Percentiles rank a stretch among this genome's conserved stretches.
Evolutionary conservation across 192 early-diverging fungal species (phyloP).

Genomic region (Coemansia sp.): DNA sequence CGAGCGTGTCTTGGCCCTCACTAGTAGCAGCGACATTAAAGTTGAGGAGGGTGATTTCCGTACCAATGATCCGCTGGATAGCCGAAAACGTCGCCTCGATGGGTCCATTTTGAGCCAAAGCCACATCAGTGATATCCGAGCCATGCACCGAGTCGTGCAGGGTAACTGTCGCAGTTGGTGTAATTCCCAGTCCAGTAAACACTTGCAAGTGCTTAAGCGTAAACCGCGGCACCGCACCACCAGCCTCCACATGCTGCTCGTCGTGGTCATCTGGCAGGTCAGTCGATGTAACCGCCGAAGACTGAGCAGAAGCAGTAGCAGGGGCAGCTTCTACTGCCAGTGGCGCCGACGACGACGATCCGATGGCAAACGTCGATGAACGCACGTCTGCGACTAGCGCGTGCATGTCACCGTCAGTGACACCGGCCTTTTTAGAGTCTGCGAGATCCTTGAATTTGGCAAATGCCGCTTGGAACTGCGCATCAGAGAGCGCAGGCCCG

Average conservation of each 20-base stretch:
- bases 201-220: constrained; percentile 77
- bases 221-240: constrained; percentile 38
- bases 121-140: constrained; percentile 68
- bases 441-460: constrained; percentile 88
- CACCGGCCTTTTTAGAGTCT: constrained; percentile 84
- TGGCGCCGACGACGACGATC: background rate
- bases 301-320: too few species aligned
- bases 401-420: constrained; percentile 88
- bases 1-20: constrained; percentile 85
- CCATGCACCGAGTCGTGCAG: constrained; percentile 63
- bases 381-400: constrained; percentile 85
- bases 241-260: background rate
- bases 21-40: constrained; percentile 90
- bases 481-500: constrained; percentile 59
- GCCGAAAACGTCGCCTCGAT: constrained; percentile 88
- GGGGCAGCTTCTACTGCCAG: too few species aligned
- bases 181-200: constrained; percentile 72
- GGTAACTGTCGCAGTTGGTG: constrained; percentile 81
- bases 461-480: constrained; percentile 83
- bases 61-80: constrained; percentile 84
- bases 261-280: background rate
- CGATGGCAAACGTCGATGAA: constrained; percentile 27
- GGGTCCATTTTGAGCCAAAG: constrained; percentile 79
- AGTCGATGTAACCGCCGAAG: background rate
- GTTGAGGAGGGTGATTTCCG: constrained; percentile 74